Percentiles rank a stretch among this genome's conserved stretches.
These are phyloP conservation scores for Smallanthus sonchifolius DNA, from an alignment of 129 eudicot genomes.

Conservation along the genomic window DNA sequence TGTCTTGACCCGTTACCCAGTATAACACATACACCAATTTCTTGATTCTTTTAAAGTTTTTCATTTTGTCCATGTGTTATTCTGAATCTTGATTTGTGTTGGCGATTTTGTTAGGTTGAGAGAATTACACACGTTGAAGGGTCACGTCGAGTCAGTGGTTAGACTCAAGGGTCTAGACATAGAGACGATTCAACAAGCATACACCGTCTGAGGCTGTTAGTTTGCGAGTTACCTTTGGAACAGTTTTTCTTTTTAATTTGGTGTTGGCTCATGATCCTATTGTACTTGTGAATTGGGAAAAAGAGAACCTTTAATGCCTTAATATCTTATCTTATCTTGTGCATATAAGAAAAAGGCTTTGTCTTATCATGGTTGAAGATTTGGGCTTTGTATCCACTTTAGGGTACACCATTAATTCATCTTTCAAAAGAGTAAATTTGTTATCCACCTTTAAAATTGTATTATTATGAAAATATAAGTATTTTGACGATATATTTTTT, in stretches of 20 bases:
- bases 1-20: neutral
- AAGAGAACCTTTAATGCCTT: conserved; percentile 28
- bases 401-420: too few relatives aligned
- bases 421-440: too few relatives aligned
- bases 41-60: neutral
- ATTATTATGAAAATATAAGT: too few relatives aligned
- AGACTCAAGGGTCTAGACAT: conserved; percentile 93
- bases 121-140: conserved; percentile 87
- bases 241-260: conserved; percentile 1
- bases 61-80: too few relatives aligned
- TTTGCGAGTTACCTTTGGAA: conserved; percentile 21
- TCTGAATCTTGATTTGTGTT: neutral
- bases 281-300: conserved; percentile 29
- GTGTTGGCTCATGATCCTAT: conserved; percentile 30
- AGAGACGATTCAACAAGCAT: conserved; percentile 91
- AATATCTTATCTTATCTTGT: conserved; percentile 39
- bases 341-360: conserved; percentile 34
- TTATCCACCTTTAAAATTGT: too few relatives aligned
- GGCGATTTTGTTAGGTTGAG: conserved; percentile 56
- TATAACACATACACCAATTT: neutral
- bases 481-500: too few relatives aligned
- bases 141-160: conserved; percentile 96
- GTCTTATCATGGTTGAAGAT: neutral
- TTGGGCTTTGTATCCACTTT: neutral
- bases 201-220: conserved; percentile 67